Base-by-base conservation (phyloP, 2,329 filamentous ascomycete genomes). In the Septoria linicola region DNA sequence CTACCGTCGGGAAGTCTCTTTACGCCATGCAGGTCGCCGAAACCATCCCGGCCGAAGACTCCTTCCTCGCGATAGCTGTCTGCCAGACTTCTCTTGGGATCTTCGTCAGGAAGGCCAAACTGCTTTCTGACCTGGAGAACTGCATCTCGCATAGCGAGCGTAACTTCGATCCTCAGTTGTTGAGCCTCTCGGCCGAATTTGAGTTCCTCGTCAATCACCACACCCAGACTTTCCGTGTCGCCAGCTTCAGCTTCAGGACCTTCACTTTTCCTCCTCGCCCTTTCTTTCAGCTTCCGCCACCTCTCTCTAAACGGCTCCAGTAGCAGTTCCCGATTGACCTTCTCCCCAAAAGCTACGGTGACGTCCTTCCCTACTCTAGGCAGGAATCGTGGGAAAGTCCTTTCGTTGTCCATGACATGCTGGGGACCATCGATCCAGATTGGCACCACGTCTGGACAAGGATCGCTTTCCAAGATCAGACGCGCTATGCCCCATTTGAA, bases 401-500 rank as follows among this genome's bases (percentile, higher is more conserved):
- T 81, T 51, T 84, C 79, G 70, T 97, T 92, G 63, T 88, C 80
- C 92, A 97, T 96, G 60, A 96, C 78, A 53, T 86, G 73, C 66
- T 96, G 87, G 13, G 88, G 87, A 21, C 93, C 93, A 64, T 96
- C 89, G 42, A 97, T 85, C 77, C 95, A 99, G 72, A 99, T 92
- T 36, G 93, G 90, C 30, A 99, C 80, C 16, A 99, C 80, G 60
- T 95, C 88, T 0, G 93, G 93, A 56, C 88, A 84, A 2, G 89
- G 89, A 41, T 92, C 87, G 40, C 86, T 82, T 70, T 99, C 93
- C 40, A 99, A 81, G 51, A 99, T 93, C 51, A 97, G 78, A 2
- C 93, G 83, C 5, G 92, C 89, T 1, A 97, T 79, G 1, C 93
- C 93, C 93, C 93, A 99, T 75, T 96, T 96, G 81, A 97, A 97